Percentiles rank a stretch among this genome's conserved stretches.
phyloP scores from a whole-genome alignment of 2,329 filamentous ascomycete genomes.

The Akanthomyces dipterigenus region DNA sequence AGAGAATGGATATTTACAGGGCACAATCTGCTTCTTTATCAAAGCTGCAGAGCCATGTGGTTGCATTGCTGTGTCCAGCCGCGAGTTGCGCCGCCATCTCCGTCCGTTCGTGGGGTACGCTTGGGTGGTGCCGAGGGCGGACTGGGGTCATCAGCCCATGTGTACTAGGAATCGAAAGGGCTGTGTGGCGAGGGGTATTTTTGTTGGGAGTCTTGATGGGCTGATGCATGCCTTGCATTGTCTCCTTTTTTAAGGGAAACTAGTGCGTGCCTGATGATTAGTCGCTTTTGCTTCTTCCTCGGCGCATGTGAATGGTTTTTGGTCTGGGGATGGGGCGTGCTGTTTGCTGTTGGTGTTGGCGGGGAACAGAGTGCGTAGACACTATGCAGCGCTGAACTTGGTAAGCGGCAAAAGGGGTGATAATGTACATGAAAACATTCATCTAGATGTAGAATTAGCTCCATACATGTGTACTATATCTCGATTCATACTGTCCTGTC shows the following conservation, averaged over 20 bases:
- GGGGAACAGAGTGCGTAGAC: background rate
- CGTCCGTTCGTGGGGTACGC: background rate
- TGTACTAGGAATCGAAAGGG: background rate
- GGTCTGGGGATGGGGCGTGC: background rate
- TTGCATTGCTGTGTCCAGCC: background rate
- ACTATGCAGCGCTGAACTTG: no score
- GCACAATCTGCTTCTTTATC: no score
- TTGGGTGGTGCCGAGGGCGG: background rate
- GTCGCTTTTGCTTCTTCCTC: background rate
- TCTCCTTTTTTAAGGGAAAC: background rate
- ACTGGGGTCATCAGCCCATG: background rate
- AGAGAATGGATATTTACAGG: no score
- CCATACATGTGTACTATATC: no score
- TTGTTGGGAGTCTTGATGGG: background rate
- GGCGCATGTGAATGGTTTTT: background rate
- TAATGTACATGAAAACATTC: no score
- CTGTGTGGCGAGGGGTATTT: background rate
- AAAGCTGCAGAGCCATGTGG: no score
- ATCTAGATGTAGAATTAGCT: no score
- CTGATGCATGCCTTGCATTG: background rate
- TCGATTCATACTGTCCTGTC: no score
- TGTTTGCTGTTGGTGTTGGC: background rate
- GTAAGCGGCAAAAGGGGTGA: no score
- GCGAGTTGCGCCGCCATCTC: background rate
- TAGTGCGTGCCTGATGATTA: background rate